These are phyloP conservation scores for Paulownia fortunei DNA, from an alignment of 257 asterid genomes.

Conservation along the genomic window DNA sequence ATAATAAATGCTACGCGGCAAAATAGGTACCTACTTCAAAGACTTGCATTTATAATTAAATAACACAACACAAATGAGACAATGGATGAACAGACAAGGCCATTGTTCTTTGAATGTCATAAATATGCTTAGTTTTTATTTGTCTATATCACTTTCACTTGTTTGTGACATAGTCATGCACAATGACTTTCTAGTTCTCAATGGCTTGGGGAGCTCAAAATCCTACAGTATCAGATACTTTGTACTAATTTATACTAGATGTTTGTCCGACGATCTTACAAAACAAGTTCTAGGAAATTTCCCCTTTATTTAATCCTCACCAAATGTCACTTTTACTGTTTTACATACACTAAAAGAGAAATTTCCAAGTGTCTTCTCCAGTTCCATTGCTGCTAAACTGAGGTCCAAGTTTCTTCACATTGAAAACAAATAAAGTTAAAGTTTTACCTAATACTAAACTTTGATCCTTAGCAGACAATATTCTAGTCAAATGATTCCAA, in stretches of 20 bases:
- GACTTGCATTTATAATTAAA: background rate
- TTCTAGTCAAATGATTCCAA: no score
- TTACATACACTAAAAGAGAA: background rate
- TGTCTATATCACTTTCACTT: background rate
- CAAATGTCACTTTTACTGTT: background rate
- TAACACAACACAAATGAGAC: background rate
- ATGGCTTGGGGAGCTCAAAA: slow-evolving; percentile 1
- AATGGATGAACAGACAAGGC: background rate
- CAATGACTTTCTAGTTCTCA: background rate
- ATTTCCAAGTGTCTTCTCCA: background rate
- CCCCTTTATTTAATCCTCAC: background rate
- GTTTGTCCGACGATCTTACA: background rate
- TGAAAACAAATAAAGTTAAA: no score
- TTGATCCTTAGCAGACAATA: no score
- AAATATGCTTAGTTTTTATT: background rate
- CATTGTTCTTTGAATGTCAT: background rate
- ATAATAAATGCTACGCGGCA: slow-evolving; percentile 11
- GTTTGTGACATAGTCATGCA: background rate
- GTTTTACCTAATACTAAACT: no score
- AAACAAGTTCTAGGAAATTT: background rate
- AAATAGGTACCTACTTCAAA: background rate
- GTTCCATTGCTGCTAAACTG: no score
- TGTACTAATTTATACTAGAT: background rate
- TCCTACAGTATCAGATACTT: background rate
- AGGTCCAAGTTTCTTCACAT: no score